These are phyloP conservation scores for Biscutella auriculata DNA, from an alignment of 441 rosid genomes.

Conservation along the genomic window DNA sequence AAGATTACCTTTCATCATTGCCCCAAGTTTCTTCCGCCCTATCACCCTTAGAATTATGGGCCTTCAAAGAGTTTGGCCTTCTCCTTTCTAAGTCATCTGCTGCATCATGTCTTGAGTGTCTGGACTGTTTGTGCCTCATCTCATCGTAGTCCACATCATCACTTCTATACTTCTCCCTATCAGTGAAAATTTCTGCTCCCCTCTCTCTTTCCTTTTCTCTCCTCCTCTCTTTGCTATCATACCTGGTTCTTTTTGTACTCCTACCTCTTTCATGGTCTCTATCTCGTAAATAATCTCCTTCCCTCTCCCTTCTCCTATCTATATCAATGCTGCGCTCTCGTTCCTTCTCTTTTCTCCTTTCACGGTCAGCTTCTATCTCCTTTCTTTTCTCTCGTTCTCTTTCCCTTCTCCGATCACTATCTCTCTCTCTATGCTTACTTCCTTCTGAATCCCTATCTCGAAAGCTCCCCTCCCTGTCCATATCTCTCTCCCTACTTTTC, in stretches of 20 bases:
- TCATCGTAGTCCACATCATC: slow-evolving; percentile 18
- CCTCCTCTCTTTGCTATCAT: slow-evolving; percentile 29
- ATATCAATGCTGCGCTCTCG: slow-evolving; percentile 25
- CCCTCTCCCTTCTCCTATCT: slow-evolving; percentile 26
- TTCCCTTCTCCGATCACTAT: slow-evolving; percentile 34
- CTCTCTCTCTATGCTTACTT: slow-evolving; percentile 34
- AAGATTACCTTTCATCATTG: slow-evolving; percentile 35
- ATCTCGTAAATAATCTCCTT: slow-evolving; percentile 27
- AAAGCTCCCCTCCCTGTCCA: slow-evolving; percentile 32
- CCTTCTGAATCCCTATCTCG: slow-evolving; percentile 32
- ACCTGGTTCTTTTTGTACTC: slow-evolving; percentile 31
- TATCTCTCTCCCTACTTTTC: slow-evolving; percentile 33
- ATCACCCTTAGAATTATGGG: slow-evolving; percentile 25
- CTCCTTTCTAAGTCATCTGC: slow-evolving; percentile 17
- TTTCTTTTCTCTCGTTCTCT: slow-evolving; percentile 45
- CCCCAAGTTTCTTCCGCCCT: slow-evolving; percentile 18
- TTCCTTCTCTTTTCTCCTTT: slow-evolving; percentile 35
- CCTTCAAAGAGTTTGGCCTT: slow-evolving; percentile 25
- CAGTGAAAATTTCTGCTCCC: slow-evolving; percentile 30
- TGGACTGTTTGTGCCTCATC: slow-evolving; percentile 24
- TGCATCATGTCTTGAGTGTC: slow-evolving; percentile 23
- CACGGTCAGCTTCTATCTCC: slow-evolving; percentile 25
- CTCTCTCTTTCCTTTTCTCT: slow-evolving; percentile 27
- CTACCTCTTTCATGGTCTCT: slow-evolving; percentile 31
- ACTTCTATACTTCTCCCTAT: slow-evolving; percentile 25